Evolutionary conservation across 495 filamentous ascomycete species (phyloP).

Genomic region (Copromyces sp.): DNA sequence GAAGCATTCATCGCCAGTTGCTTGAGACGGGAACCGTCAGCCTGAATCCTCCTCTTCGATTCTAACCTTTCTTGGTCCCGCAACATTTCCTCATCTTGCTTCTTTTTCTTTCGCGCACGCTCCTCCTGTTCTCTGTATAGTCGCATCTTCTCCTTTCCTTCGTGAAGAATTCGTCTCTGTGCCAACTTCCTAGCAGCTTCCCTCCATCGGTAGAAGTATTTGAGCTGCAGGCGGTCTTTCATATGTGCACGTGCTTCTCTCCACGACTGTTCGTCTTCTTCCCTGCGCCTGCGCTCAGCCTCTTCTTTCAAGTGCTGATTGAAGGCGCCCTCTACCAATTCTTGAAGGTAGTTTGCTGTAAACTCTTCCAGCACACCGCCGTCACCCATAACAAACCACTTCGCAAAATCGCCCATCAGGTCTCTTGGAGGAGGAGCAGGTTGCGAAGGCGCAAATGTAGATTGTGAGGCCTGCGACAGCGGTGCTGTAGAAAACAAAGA

Average conservation of each 20-base stretch:
- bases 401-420: conserved; percentile 29
- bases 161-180: conserved; percentile 25
- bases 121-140: conserved; percentile 18
- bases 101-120: conserved; percentile 16
- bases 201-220: conserved; percentile 41
- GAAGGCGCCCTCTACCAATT: conserved; percentile 24
- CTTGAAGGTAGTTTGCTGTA: conserved; percentile 22
- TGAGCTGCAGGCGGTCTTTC: conserved; percentile 30
- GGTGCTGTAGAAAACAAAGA: background rate
- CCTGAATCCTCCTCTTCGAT: conserved; percentile 14
- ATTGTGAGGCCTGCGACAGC: background rate
- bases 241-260: conserved; percentile 29
- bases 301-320: conserved; percentile 26
- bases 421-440: conserved; percentile 15
- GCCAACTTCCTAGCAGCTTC: conserved; percentile 23
- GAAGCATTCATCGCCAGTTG: conserved; percentile 5
- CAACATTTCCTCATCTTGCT: conserved; percentile 23
- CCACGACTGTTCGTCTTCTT: conserved; percentile 32
- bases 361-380: conserved; percentile 33
- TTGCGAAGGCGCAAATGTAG: background rate
- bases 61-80: conserved; percentile 15
- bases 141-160: conserved; percentile 21
- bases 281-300: conserved; percentile 23
- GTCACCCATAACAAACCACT: conserved; percentile 38
- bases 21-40: conserved; percentile 10